These are phyloP conservation scores for Lipomyces anomalus DNA, from an alignment of 805 yeast genomes.

Conservation along the genomic window DNA sequence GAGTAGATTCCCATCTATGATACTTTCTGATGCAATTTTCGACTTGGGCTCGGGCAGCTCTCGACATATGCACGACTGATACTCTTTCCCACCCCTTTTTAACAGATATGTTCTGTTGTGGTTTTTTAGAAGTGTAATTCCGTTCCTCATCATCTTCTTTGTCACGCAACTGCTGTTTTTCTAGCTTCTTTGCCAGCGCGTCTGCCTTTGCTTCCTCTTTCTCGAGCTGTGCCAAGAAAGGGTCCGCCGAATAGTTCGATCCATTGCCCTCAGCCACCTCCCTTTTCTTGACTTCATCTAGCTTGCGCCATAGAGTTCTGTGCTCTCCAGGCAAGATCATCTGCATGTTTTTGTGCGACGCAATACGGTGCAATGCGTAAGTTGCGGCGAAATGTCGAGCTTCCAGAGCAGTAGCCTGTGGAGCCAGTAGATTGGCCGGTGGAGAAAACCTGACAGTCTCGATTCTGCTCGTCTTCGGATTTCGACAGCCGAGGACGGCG, in stretches of 20 bases:
- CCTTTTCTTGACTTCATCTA: conserved; percentile 56
- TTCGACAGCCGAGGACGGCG: conserved; percentile 60
- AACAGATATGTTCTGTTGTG: background rate
- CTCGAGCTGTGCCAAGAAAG: conserved; percentile 65
- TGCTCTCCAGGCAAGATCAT: conserved; percentile 84
- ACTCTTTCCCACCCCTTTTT: conserved; percentile 67
- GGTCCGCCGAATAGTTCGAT: conserved; percentile 61
- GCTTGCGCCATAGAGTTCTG: conserved; percentile 66
- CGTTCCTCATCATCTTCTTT: conserved; percentile 3
- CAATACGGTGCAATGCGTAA: conserved; percentile 69
- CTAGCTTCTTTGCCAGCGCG: conserved; percentile 7
- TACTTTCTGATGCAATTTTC: conserved; percentile 49
- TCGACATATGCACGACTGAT: conserved; percentile 60
- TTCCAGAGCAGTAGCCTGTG: conserved; percentile 78
- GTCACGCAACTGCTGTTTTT: background rate
- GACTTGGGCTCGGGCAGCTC: conserved; percentile 55
- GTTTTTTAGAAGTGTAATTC: conserved; percentile 4
- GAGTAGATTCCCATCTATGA: conserved; percentile 29
- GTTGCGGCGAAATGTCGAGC: conserved; percentile 91
- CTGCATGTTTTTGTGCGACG: conserved; percentile 74
- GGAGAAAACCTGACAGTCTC: conserved; percentile 52
- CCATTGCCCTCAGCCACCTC: conserved; percentile 46
- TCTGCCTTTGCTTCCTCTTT: conserved; percentile 47
- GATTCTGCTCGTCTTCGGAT: conserved; percentile 73
- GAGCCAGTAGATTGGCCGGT: conserved; percentile 46